These are phyloP conservation scores for Gastrodia elata DNA, from an alignment of 106 monocot species.

Conservation along the genomic window DNA sequence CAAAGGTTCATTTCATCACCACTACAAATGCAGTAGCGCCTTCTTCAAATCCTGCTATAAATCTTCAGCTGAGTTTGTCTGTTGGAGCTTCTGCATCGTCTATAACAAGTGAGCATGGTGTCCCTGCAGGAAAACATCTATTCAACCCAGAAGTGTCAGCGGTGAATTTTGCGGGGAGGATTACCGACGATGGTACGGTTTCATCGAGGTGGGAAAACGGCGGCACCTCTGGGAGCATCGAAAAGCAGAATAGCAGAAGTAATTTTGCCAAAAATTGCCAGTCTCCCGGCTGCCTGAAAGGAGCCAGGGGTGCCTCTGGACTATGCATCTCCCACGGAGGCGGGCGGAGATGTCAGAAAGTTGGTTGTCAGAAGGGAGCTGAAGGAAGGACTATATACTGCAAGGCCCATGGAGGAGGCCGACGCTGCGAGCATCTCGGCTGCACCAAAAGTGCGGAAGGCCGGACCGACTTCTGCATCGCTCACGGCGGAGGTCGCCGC, in stretches of 20 bases:
- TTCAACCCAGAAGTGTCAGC: conserved; percentile 1
- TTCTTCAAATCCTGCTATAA: conserved; percentile 3
- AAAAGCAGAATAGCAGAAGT: conserved; percentile 8
- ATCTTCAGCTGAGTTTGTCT: conserved; percentile 52
- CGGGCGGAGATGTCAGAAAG: conserved; percentile 38
- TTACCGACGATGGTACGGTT: conserved; percentile 12
- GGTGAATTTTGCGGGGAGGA: neutral
- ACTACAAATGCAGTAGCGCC: neutral
- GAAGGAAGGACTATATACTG: conserved; percentile 48
- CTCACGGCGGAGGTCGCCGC: conserved; percentile 52
- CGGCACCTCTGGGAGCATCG: conserved; percentile 23
- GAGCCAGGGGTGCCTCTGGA: conserved; percentile 51
- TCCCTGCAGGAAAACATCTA: neutral
- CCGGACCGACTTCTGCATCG: conserved; percentile 43
- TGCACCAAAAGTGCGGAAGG: conserved; percentile 63
- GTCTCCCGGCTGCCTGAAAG: conserved; percentile 38
- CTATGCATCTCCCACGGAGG: conserved; percentile 49
- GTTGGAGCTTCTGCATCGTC: conserved; percentile 35
- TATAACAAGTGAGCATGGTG: conserved; percentile 10
- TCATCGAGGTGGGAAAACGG: conserved; percentile 11
- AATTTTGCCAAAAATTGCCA: conserved; percentile 24
- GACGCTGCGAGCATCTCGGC: conserved; percentile 36
- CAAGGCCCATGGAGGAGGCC: conserved; percentile 55
- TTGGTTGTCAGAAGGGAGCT: conserved; percentile 48
- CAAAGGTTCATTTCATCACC: neutral